These are phyloP conservation scores for Pseudonitzschia delicatissima DNA, from an alignment of 108 stramenopile species.

Conservation along the genomic window DNA sequence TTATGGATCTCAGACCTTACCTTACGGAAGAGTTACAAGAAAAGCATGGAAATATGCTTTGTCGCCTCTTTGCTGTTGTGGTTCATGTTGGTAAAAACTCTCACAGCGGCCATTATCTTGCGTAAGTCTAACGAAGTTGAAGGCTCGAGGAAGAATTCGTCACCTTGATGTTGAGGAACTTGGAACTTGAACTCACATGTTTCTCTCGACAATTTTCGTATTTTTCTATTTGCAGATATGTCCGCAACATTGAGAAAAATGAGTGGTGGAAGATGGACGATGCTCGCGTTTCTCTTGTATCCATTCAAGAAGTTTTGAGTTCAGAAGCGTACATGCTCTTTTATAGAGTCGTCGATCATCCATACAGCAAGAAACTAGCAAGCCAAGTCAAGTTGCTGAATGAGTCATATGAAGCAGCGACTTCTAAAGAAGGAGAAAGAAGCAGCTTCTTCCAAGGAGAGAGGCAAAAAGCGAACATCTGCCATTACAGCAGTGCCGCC, in stretches of 20 bases:
- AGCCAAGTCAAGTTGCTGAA: conserved; percentile 21
- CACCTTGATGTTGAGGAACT: too few species aligned
- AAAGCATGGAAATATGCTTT: conserved; percentile 63
- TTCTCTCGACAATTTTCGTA: not conserved
- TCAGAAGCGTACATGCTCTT: conserved; percentile 92
- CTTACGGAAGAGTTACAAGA: conserved; percentile 60
- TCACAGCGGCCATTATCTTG: conserved; percentile 80
- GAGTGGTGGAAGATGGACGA: conserved; percentile 95
- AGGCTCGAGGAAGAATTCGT: not conserved
- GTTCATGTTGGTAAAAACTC: conserved; percentile 86
- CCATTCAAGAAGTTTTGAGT: conserved; percentile 58
- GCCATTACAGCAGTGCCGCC: not conserved
- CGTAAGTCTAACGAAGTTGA: not conserved
- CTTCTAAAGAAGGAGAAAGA: conserved; percentile 17
- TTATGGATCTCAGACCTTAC: conserved; percentile 78
- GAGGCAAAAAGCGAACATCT: not conserved
- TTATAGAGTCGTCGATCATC: conserved; percentile 83
- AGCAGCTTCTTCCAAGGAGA: not conserved
- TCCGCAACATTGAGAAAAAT: conserved; percentile 69
- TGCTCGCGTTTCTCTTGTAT: conserved; percentile 55
- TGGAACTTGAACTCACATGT: not conserved
- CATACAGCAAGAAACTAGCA: conserved; percentile 54
- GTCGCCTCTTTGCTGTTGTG: conserved; percentile 86
- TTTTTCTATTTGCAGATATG: conserved; percentile 41
- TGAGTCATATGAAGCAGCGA: conserved; percentile 3